A percentile compares a stretch with the other conserved stretches of the same genome.
Evolutionary conservation across 129 eudicot genomes (phyloP).

Genomic region (Pittosporum tobira): DNA sequence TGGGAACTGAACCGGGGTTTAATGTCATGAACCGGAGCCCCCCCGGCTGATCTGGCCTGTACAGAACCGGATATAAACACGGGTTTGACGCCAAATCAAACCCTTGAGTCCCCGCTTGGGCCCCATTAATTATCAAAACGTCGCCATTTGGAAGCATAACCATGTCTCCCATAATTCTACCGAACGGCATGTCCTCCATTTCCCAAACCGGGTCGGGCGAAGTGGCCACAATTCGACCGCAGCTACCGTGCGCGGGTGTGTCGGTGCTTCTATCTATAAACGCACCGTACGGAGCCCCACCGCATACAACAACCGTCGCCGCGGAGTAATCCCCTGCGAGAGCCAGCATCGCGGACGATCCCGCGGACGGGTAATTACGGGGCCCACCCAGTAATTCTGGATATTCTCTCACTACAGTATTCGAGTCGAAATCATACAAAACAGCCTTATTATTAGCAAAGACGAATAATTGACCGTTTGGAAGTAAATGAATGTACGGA

Average conservation of each 20-base stretch:
- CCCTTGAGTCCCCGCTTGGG: conserved; percentile 72
- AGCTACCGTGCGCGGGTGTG: conserved; percentile 47
- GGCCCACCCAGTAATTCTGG: conserved; percentile 69
- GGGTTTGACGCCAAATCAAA: conserved; percentile 56
- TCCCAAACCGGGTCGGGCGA: conserved; percentile 55
- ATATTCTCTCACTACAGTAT: conserved; percentile 25
- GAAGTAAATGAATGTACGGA: conserved; percentile 70
- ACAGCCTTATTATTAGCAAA: conserved; percentile 72
- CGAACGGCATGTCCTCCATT: conserved; percentile 79
- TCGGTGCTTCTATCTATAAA: conserved; percentile 27
- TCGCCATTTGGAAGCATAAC: conserved; percentile 73
- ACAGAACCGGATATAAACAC: conserved; percentile 55
- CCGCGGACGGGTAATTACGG: conserved; percentile 78
- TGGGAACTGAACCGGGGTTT: conserved; percentile 40
- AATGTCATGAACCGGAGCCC: conserved; percentile 55
- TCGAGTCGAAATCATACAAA: conserved; percentile 32
- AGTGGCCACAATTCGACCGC: conserved; percentile 65
- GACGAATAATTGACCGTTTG: conserved; percentile 53
- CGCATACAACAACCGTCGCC: conserved; percentile 57
- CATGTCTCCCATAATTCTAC: conserved; percentile 85
- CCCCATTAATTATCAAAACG: conserved; percentile 64
- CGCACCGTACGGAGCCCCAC: conserved; percentile 71
- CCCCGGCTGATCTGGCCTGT: conserved; percentile 42
- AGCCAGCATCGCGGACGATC: conserved; percentile 70
- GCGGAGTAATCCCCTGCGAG: conserved; percentile 46